Conservation (phyloP, 169 alveolate genomes). For the Eimeria tenella region DNA sequence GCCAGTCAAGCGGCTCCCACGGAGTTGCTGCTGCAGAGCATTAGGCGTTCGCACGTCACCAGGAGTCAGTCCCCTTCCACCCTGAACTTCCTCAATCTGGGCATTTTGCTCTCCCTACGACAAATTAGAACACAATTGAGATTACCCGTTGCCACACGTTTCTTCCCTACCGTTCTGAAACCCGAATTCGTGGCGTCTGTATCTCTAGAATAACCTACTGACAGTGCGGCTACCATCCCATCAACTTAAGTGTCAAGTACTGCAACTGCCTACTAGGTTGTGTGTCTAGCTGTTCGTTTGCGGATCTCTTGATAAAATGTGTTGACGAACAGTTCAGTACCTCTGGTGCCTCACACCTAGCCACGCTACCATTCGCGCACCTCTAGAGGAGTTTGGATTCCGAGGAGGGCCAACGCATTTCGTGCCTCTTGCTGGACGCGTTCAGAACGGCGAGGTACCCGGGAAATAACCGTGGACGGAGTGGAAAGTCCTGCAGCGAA, state of each 20-base stretch:
- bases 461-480: constrained; percentile 58
- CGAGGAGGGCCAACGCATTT: constrained; percentile 66
- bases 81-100: constrained; percentile 48
- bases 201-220: no score
- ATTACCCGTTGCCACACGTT: background rate
- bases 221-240: no score
- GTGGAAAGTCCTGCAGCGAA: constrained; percentile 53
- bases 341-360: background rate
- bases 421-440: constrained; percentile 77
- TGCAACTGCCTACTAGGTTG: background rate
- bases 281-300: background rate
- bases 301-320: background rate
- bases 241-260: no score
- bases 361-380: background rate
- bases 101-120: constrained; percentile 64
- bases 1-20: constrained; percentile 73
- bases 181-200: no score
- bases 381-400: constrained; percentile 59
- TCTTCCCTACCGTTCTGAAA: no score
- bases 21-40: constrained; percentile 64
- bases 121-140: background rate
- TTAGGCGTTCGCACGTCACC: constrained; percentile 72
- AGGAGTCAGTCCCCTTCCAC: constrained; percentile 50
- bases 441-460: constrained; percentile 61
- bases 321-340: background rate